Percentiles rank a stretch among this genome's conserved stretches.
phyloP scores from a whole-genome alignment of 805 yeast genomes.

The Grigorovia humatica region DNA sequence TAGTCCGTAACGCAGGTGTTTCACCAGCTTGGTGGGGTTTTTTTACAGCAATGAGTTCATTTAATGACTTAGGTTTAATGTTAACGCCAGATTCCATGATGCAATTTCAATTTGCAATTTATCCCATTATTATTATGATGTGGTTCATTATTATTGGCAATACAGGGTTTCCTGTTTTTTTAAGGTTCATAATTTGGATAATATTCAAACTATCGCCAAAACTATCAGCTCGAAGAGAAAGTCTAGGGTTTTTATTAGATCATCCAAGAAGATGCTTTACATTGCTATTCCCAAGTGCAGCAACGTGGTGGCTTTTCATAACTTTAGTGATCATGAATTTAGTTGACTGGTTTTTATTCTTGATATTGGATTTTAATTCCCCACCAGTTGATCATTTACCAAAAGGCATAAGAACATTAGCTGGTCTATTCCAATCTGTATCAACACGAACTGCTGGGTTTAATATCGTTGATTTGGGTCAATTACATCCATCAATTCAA shows the following conservation, averaged over 20 bases:
- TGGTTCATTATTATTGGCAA: slow-evolving; percentile 81
- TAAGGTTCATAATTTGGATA: slow-evolving; percentile 75
- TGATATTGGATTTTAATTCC: slow-evolving; percentile 59
- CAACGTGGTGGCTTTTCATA: slow-evolving; percentile 88
- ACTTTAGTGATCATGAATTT: slow-evolving; percentile 63
- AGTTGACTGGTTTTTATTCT: slow-evolving; percentile 67
- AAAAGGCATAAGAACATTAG: slow-evolving; percentile 57
- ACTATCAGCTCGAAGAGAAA: slow-evolving; percentile 52
- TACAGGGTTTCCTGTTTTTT: slow-evolving; percentile 81
- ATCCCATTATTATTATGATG: slow-evolving; percentile 48
- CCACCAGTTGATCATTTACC: slow-evolving; percentile 40
- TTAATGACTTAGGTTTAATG: slow-evolving; percentile 76
- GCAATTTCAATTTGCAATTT: slow-evolving; percentile 53
- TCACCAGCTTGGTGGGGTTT: slow-evolving; percentile 88
- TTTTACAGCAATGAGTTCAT: slow-evolving; percentile 67
- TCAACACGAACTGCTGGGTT: slow-evolving; percentile 93
- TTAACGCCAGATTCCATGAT: slow-evolving; percentile 70
- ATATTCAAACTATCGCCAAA: slow-evolving; percentile 56
- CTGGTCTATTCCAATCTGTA: slow-evolving; percentile 83
- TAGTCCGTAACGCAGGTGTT: slow-evolving; percentile 45
- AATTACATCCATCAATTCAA: slow-evolving; percentile 80
- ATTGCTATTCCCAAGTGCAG: slow-evolving; percentile 75
- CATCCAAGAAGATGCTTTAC: slow-evolving; percentile 97
- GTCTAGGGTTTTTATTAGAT: slow-evolving; percentile 73
- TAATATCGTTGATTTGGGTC: slow-evolving; percentile 53